Conservation (phyloP, 306 rosid genomes). For the Castanea sativa region DNA sequence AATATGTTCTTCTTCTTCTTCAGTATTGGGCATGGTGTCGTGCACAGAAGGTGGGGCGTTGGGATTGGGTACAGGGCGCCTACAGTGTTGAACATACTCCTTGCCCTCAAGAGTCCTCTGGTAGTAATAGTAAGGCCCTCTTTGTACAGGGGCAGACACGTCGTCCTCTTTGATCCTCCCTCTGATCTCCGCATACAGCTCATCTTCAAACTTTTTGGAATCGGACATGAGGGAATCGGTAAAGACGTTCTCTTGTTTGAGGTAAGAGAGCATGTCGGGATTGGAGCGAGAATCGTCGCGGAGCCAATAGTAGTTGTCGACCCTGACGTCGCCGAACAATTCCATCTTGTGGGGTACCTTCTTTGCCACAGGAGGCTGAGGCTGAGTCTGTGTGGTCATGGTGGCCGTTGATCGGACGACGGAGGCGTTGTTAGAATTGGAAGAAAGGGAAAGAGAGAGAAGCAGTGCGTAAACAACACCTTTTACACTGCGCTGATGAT, state of each 20-base stretch:
- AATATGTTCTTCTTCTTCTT: constrained; percentile 71
- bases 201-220: constrained; percentile 57
- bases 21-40: constrained; percentile 70
- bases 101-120: constrained; percentile 59
- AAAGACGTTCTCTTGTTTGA: constrained; percentile 63
- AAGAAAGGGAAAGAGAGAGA: too few relatives aligned
- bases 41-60: constrained; percentile 46
- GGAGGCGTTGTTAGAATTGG: too few relatives aligned
- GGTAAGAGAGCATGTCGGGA: constrained; percentile 63
- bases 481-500: too few relatives aligned
- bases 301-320: constrained; percentile 87
- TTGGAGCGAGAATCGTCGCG: constrained; percentile 81
- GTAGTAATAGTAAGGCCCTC: constrained; percentile 72
- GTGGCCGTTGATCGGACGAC: neutral
- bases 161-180: constrained; percentile 91
- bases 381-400: constrained; percentile 26
- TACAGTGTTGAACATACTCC: constrained; percentile 83
- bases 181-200: constrained; percentile 68
- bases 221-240: constrained; percentile 67
- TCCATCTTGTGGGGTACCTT: constrained; percentile 73
- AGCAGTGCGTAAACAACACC: too few relatives aligned
- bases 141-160: constrained; percentile 59
- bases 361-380: constrained; percentile 61
- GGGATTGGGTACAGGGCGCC: constrained; percentile 51
- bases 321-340: constrained; percentile 71